Base-by-base conservation (phyloP, 202 grass and related monocot species). In the Elaeis oleifera region DNA sequence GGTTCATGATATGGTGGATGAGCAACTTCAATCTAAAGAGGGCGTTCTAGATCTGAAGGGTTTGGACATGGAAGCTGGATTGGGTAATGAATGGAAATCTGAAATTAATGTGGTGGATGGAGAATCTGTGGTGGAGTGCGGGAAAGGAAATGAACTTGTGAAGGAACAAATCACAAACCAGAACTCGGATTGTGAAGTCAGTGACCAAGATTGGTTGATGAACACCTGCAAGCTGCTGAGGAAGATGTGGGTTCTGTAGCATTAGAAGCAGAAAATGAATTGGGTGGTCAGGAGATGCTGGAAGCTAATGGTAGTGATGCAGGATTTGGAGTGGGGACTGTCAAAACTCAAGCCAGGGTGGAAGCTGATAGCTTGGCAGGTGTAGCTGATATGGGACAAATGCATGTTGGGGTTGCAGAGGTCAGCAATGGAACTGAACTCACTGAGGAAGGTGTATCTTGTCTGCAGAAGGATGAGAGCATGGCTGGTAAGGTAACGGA, bases 361-460 rank as follows among this genome's bases (percentile, higher is more conserved):
- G 39, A 63, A 49, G 39, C 18, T 24, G 60, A 63, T 22, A 63
- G 36, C 18, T 44, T 6, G 1, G 3, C 11, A 16, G 50, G 16
- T 28, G 16, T 18, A 53, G 16, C 16, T 67, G 23, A 20, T 67
- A 23, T 52, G 16, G 25, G 16, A 67, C 6, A 4, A 53, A 6
- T 21, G 5, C 64, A 31, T 16, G 24, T 18, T 16, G 36, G 23
- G 3, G 39, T 49, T 63, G 19, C 13, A 18, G 60, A 21, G 25
- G 17, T 31, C 25, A 17, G 62, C 48, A 65, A 17, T 65, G 48
- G 13, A 65, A 65, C 16, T 51, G 28, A 65, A 65, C 62, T 51
- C 13, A 4, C 48, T 23, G 14, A 16, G 22, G 9, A 51, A 24
- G 21, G 44, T 51, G 20, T 51, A 17, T 65, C 22, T 1, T 23